A percentile compares a stretch with the other conserved stretches of the same genome.
These are phyloP conservation scores for Suhomyces maxii DNA, from an alignment of 1,139 yeast species.

Conservation along the genomic window DNA sequence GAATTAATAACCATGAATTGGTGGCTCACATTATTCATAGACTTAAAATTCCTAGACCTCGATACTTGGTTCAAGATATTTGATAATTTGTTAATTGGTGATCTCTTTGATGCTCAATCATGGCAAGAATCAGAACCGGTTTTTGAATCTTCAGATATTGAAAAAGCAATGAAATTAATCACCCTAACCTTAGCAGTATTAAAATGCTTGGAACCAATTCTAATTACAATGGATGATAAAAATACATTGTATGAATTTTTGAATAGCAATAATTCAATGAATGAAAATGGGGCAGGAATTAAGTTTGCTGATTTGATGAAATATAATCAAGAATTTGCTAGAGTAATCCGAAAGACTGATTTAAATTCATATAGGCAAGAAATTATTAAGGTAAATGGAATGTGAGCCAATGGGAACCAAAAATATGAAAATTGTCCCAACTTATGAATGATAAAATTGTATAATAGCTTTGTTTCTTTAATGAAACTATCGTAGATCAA, in stretches of 20 bases:
- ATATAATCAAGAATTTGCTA: conserved; percentile 10
- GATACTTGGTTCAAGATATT: conserved; percentile 55
- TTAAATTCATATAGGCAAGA: conserved; percentile 1
- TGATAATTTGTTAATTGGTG: conserved; percentile 47
- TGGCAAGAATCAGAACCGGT: background rate
- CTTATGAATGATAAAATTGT: background rate
- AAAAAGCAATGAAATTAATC: conserved; percentile 15
- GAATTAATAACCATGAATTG: conserved; percentile 58
- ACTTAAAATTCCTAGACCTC: conserved; percentile 44
- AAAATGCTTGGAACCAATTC: conserved; percentile 13
- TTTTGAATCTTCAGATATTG: conserved; percentile 2
- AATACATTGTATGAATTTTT: conserved; percentile 15
- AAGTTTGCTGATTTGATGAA: conserved; percentile 16
- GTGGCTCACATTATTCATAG: conserved; percentile 60
- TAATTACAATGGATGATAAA: conserved; percentile 10
- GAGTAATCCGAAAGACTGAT: conserved; percentile 2
- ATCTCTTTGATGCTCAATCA: conserved; percentile 4
- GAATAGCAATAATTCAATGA: conserved; percentile 12
- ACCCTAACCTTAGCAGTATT: conserved; percentile 14
- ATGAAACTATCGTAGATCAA: background rate
- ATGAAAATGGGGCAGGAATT: conserved; percentile 5
- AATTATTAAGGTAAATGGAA: background rate
- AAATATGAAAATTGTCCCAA: no score
- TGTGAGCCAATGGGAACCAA: background rate
- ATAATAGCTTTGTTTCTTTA: background rate